A percentile compares a stretch with the other conserved stretches of the same genome.
Conservation (phyloP, 371 early-diverging fungal genomes). For the Massospora cicadina region DNA sequence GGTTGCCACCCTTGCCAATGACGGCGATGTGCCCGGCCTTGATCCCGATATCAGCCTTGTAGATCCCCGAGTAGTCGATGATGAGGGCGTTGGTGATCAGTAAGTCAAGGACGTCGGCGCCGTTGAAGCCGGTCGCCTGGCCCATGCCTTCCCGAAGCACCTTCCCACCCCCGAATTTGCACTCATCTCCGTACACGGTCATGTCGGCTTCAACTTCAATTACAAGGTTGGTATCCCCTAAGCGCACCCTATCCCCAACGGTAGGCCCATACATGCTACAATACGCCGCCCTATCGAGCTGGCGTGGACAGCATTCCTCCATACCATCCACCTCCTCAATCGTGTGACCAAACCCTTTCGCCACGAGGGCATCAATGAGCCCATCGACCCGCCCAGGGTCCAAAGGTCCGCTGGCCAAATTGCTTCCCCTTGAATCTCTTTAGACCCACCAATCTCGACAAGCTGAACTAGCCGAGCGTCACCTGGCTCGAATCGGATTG, state of each 20-base stretch:
- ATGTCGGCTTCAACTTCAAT: slow-evolving; percentile 75
- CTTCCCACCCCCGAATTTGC: slow-evolving; percentile 70
- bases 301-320: slow-evolving; percentile 20
- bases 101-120: slow-evolving; percentile 58
- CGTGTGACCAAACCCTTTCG: slow-evolving; percentile 37
- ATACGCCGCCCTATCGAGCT: slow-evolving; percentile 58
- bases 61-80: slow-evolving; percentile 83
- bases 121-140: slow-evolving; percentile 38
- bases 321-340: slow-evolving; percentile 22
- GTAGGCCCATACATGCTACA: slow-evolving; percentile 85
- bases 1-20: slow-evolving; percentile 94
- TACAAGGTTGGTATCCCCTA: slow-evolving; percentile 70
- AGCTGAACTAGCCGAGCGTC: slow-evolving; percentile 64
- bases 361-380: slow-evolving; percentile 23
- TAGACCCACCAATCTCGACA: slow-evolving; percentile 65
- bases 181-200: slow-evolving; percentile 82
- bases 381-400: slow-evolving; percentile 23
- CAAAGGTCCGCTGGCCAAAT: slow-evolving; percentile 51
- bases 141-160: slow-evolving; percentile 90
- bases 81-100: slow-evolving; percentile 85
- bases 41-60: slow-evolving; percentile 91
- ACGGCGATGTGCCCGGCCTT: slow-evolving; percentile 62
- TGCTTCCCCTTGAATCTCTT: slow-evolving; percentile 71
- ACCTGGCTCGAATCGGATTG: slow-evolving; percentile 62
- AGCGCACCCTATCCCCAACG: slow-evolving; percentile 63